Evolutionary conservation across 1,139 yeast genomes (phyloP).

Genomic region (Nakaseomyces sp.): DNA sequence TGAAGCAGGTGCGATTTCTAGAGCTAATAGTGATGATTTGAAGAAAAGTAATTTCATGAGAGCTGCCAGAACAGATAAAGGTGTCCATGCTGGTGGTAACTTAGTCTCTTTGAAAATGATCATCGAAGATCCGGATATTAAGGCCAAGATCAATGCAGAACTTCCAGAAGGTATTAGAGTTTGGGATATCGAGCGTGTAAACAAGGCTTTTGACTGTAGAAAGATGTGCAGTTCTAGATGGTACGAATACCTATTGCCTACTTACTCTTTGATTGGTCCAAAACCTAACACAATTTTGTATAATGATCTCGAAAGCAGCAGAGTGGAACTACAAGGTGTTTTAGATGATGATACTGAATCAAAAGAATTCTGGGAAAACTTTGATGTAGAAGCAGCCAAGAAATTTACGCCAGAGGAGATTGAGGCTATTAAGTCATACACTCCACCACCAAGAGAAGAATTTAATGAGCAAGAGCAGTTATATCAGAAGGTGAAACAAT

Average conservation of each 20-base stretch:
- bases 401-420: constrained; percentile 44
- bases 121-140: constrained; percentile 74
- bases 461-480: constrained; percentile 31
- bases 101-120: constrained; percentile 82
- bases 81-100: constrained; percentile 98
- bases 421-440: constrained; percentile 29
- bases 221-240: constrained; percentile 91
- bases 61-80: constrained; percentile 96
- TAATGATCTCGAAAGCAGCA: constrained; percentile 48
- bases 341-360: constrained; percentile 62
- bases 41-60: constrained; percentile 86
- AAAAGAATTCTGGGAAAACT: constrained; percentile 58
- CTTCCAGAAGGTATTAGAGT: constrained; percentile 82
- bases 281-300: constrained; percentile 62
- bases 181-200: constrained; percentile 89
- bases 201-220: constrained; percentile 88
- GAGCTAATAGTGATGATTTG: constrained; percentile 78
- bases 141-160: constrained; percentile 58
- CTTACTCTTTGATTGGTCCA: constrained; percentile 85
- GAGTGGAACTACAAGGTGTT: constrained; percentile 48
- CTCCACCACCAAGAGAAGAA: constrained; percentile 34
- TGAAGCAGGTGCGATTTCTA: constrained; percentile 80
- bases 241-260: constrained; percentile 88
- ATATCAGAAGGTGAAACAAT: constrained; percentile 42
- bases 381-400: constrained; percentile 38